Evolutionary conservation across 1,139 yeast genomes (phyloP).

Genomic region (Magnusiomyces clavatus): DNA sequence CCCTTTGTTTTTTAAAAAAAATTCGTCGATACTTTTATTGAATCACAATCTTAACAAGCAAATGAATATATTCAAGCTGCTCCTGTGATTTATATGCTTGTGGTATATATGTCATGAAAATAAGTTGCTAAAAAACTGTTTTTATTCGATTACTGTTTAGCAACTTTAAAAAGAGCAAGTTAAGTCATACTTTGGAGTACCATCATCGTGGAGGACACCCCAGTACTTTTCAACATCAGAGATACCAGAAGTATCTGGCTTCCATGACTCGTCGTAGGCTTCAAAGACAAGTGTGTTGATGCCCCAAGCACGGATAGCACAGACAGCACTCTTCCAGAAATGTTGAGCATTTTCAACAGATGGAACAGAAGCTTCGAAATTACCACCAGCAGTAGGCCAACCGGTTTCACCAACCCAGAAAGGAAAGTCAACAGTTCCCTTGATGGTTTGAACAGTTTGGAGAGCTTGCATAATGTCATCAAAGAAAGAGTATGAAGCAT

Average conservation of each 20-base stretch:
- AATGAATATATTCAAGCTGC: no score
- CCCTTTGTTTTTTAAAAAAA: background rate
- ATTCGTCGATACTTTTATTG: no score
- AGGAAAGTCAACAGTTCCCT: slow-evolving; percentile 74
- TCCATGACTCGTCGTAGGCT: slow-evolving; percentile 95
- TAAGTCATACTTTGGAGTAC: slow-evolving; percentile 30
- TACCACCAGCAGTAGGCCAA: slow-evolving; percentile 89
- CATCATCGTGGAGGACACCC: slow-evolving; percentile 72
- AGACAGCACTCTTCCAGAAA: slow-evolving; percentile 82
- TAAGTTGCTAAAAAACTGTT: no score
- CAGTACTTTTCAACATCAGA: slow-evolving; percentile 83
- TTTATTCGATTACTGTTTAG: no score
- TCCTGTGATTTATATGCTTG: background rate
- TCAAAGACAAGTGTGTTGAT: slow-evolving; percentile 85
- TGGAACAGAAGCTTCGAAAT: slow-evolving; percentile 48
- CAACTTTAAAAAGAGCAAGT: slow-evolving; percentile 11
- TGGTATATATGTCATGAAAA: background rate
- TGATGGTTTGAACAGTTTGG: slow-evolving; percentile 73
- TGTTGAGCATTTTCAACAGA: slow-evolving; percentile 60
- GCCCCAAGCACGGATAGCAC: slow-evolving; percentile 95
- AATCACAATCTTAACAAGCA: no score
- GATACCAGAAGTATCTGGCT: slow-evolving; percentile 79
- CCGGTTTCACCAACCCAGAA: slow-evolving; percentile 99
- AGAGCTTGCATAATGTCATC: slow-evolving; percentile 96
- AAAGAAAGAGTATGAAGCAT: slow-evolving; percentile 82